These are phyloP conservation scores for Coemansia sp. DNA, from an alignment of 192 early-diverging fungal species.

Conservation along the genomic window DNA sequence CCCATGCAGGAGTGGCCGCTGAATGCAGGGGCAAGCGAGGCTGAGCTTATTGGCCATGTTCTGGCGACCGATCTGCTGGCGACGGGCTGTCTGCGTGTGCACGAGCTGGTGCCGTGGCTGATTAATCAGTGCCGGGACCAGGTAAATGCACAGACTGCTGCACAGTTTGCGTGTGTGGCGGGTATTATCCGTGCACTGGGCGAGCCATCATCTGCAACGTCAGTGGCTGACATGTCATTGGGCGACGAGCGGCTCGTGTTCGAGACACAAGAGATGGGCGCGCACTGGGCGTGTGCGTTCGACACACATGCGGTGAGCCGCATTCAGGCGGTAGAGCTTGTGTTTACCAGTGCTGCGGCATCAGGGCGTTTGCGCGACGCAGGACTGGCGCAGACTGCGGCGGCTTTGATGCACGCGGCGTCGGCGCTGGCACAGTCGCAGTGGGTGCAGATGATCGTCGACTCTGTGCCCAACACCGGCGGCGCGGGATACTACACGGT, in stretches of 20 bases:
- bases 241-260: constrained; percentile 12
- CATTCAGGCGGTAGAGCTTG: constrained; percentile 37
- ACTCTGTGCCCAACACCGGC: constrained; percentile 9
- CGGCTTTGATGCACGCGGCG: constrained; percentile 17
- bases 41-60: constrained; percentile 14
- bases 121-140: constrained; percentile 19
- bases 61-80: constrained; percentile 26
- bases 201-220: not conserved
- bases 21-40: constrained; percentile 16
- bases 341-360: constrained; percentile 33
- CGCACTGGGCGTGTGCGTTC: constrained; percentile 30
- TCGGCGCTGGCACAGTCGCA: constrained; percentile 30
- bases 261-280: constrained; percentile 19
- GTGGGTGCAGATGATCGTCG: constrained; percentile 25
- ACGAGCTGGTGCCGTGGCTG: constrained; percentile 35
- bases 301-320: constrained; percentile 15
- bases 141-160: constrained; percentile 9
- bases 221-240: not conserved
- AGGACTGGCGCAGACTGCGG: constrained; percentile 18
- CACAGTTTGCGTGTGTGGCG: constrained; percentile 21
- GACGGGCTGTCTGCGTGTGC: constrained; percentile 31
- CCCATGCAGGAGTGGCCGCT: not conserved
- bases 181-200: constrained; percentile 35
- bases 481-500: constrained; percentile 16
- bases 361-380: constrained; percentile 24